Evolutionary conservation across 2,329 filamentous ascomycete species (phyloP).

Genomic region (Aureobasidium sp.): DNA sequence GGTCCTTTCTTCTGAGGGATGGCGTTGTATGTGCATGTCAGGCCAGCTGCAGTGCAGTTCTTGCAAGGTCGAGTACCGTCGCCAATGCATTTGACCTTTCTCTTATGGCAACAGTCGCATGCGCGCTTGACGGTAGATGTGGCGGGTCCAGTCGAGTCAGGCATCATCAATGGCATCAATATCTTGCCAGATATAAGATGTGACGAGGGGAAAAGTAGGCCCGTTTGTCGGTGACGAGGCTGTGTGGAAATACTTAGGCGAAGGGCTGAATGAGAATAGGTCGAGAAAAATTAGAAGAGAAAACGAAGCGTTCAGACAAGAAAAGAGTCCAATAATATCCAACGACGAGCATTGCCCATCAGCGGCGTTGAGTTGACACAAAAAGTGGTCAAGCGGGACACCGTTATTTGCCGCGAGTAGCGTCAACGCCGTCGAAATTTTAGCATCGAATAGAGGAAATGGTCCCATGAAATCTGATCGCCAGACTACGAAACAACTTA

Average conservation of each 20-base stretch:
- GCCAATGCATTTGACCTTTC: conserved; percentile 44
- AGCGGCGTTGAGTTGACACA: conserved; percentile 10
- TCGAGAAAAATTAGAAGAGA: conserved; percentile 5
- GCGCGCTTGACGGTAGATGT: conserved; percentile 21
- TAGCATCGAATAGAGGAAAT: conserved; percentile 7
- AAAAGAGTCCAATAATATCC: conserved; percentile 10
- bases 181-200: background rate
- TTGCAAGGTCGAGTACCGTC: conserved; percentile 47
- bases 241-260: background rate
- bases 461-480: background rate
- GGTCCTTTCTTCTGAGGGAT: conserved; percentile 56
- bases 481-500: conserved; percentile 4
- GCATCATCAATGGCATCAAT: conserved; percentile 15
- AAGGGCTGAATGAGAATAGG: background rate
- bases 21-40: conserved; percentile 56
- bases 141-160: conserved; percentile 11
- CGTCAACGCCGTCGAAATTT: conserved; percentile 14
- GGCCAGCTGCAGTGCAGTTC: conserved; percentile 50
- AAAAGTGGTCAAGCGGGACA: conserved; percentile 9
- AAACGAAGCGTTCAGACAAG: conserved; percentile 4
- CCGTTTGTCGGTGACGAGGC: background rate
- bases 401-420: conserved; percentile 10
- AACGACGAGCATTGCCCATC: conserved; percentile 8
- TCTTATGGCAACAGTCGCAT: conserved; percentile 30
- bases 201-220: background rate